Conservation (phyloP, 2,329 filamentous ascomycete species). For the Pseudogymnoascus sp. region DNA sequence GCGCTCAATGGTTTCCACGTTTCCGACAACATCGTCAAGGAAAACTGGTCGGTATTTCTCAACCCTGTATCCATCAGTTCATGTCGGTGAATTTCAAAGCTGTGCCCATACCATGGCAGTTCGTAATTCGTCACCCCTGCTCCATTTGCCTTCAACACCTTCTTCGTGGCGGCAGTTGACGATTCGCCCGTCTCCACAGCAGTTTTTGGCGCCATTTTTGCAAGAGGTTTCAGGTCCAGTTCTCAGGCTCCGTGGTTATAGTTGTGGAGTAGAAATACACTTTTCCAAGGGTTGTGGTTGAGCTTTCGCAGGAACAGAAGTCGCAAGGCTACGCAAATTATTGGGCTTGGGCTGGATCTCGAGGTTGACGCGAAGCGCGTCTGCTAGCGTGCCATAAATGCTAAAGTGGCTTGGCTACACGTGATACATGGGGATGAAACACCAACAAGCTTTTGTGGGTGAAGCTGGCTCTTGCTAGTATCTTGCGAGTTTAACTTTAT, state of each 20-base stretch:
- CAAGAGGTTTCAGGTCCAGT: neutral
- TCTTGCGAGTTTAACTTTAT: neutral
- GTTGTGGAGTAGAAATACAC: neutral
- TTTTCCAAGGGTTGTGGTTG: conserved; percentile 1
- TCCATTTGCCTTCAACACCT: conserved; percentile 41
- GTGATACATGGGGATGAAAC: neutral
- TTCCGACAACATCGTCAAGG: conserved; percentile 94
- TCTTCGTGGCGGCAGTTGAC: conserved; percentile 50
- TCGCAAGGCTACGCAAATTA: neutral
- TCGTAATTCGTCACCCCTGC: conserved; percentile 56
- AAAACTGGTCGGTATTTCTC: conserved; percentile 96
- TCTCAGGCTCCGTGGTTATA: neutral
- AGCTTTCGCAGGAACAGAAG: neutral
- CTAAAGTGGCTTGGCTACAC: conserved; percentile 3
- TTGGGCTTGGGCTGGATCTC: conserved; percentile 1
- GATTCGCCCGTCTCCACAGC: conserved; percentile 45
- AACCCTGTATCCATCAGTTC: conserved; percentile 54
- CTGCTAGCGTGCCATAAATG: conserved; percentile 6
- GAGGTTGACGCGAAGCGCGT: conserved; percentile 11
- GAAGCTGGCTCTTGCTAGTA: neutral
- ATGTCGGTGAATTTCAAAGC: conserved; percentile 17
- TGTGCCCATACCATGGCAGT: conserved; percentile 58
- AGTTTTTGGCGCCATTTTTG: conserved; percentile 10
- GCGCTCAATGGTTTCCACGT: conserved; percentile 94
- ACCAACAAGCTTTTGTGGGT: neutral